Evolutionary conservation across 768 basidiomycete genomes (phyloP), one percentile per base, ranked within the genome.

Genomic region (Pisolithus orientalis): DNA sequence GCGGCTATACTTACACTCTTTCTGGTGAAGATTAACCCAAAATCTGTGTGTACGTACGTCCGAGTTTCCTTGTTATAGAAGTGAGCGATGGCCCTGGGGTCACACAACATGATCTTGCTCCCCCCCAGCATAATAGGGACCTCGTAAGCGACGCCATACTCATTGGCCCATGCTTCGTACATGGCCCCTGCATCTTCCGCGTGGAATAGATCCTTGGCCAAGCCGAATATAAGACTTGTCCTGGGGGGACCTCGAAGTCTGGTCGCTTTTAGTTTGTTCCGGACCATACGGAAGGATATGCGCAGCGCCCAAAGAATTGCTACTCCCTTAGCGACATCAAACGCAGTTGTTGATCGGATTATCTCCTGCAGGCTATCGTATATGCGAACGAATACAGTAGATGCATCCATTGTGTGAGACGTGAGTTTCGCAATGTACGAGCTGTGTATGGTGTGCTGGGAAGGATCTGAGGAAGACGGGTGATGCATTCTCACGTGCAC

Each of bases 21-120:
- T 51, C 65, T 66, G 28, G 65, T 59, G 0, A 50, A 54, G 2
- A 47, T 56, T 61, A 45, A 47, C 32, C 10, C 57, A n/a, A 55
- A 54, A 50, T 56, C 67, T 21, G 59, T 64, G 9, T 56, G 51
- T 10, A 60, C 37, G 17, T 70, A 71, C 0, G 65, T 62, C 64
- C 57, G 77, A 0, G 80, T 76, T 47, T 83, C 82, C 51, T 65
- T 70, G 0, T 74, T 67, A 51, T 72, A 79, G 39, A 80, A 72
- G 54, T 83, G 79, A 0, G 73, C 68, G 17, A 67, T 6, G 21
- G 21, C 21, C 21, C 21, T 21, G 21, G 21, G 21, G 21, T 21
- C 21, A 21, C 21, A 21, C 21, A 79, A 61, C 4, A 76, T 58
- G 21, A 80, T 57, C 5, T 56, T 57, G 8, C 49, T 62, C 0